Conservation (phyloP, 768 basidiomycete genomes). For the Hygrocybe punicea region DNA sequence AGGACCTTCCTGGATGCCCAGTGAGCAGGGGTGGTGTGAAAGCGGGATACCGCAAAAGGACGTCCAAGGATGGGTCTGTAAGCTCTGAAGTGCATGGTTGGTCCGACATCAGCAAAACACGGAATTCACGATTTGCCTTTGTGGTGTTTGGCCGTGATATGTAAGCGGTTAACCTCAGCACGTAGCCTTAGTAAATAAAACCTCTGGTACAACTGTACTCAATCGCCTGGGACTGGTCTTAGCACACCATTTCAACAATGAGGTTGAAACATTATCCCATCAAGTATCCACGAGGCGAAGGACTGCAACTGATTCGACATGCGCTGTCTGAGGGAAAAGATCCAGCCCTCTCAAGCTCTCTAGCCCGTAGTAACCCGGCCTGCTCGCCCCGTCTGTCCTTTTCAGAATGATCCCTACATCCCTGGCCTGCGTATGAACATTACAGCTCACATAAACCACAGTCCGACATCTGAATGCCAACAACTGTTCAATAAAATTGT, state of each 20-base stretch:
- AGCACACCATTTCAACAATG: too few species aligned
- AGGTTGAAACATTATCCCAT: too few species aligned
- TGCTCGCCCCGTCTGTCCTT: slow-evolving; percentile 37
- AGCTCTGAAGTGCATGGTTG: not conserved
- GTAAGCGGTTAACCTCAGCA: too few species aligned
- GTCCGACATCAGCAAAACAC: too few species aligned
- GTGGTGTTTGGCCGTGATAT: too few species aligned
- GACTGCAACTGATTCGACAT: slow-evolving; percentile 82
- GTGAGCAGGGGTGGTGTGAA: slow-evolving; percentile 32
- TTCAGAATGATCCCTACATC: slow-evolving; percentile 76
- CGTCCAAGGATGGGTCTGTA: not conserved
- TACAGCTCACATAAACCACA: slow-evolving; percentile 91
- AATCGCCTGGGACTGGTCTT: too few species aligned
- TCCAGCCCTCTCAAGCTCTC: slow-evolving; percentile 88
- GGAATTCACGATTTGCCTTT: too few species aligned
- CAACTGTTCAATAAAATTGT: slow-evolving; percentile 71
- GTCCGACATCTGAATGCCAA: slow-evolving; percentile 61
- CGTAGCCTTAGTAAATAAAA: too few species aligned
- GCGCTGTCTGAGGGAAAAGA: slow-evolving; percentile 93
- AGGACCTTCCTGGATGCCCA: slow-evolving; percentile 37
- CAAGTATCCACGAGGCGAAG: slow-evolving; percentile 41
- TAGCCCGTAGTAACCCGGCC: slow-evolving; percentile 52
- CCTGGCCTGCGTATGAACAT: slow-evolving; percentile 89
- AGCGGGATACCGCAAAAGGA: slow-evolving; percentile 19
- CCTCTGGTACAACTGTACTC: too few species aligned